Evolutionary conservation across 768 basidiomycete species (phyloP), one percentile per base, ranked within the genome.

Genomic region (Naganishia antarctica): DNA sequence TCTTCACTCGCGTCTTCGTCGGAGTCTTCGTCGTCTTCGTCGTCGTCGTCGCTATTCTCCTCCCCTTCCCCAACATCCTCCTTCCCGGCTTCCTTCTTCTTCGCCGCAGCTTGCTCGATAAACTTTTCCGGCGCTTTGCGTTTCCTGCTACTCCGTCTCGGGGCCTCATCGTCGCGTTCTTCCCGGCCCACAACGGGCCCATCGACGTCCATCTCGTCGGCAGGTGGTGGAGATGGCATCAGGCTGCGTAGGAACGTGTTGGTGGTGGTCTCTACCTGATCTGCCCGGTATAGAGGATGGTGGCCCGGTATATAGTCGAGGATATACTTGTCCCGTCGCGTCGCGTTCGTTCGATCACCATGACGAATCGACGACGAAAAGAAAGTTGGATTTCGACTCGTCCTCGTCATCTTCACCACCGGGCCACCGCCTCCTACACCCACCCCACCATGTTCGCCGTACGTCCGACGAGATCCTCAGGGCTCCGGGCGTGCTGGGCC

Each of bases 61-160:
- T 49, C 61, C 9, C 34, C 61, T 18, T 37, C 25, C 23, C 26
- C 46, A 3, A 49, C 23, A 11, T 50, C 47, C 34, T 26, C 31
- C 9, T 50, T 48, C 26, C 37, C 32, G 29, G 15, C 1, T 21
- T 16, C 18, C 11, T 26, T 47, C 45, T 11, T 47, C 25, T 16
- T 44, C 23, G 21, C 11, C 48, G 43, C 26, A 6, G 40, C 46
- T 29, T 62, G 26, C 29, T 21, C 23, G 31, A 48, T 44, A 34
- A 48, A 50, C 31, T 40, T 41, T 48, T 62, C 46, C 46, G 61
- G 45, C 34, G 16, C 32, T 25, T 50, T 62, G n/a, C 61, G 46
- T 41, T 62, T 47, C 25, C 48, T 49, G 25, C 61, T 49, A 26
- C 61, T 50, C 25, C 61, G 31, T 29, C 61, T 49, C 32, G 61